Conservation (phyloP, 1,139 yeast genomes). For the Blastobotrys malaysiensis region DNA sequence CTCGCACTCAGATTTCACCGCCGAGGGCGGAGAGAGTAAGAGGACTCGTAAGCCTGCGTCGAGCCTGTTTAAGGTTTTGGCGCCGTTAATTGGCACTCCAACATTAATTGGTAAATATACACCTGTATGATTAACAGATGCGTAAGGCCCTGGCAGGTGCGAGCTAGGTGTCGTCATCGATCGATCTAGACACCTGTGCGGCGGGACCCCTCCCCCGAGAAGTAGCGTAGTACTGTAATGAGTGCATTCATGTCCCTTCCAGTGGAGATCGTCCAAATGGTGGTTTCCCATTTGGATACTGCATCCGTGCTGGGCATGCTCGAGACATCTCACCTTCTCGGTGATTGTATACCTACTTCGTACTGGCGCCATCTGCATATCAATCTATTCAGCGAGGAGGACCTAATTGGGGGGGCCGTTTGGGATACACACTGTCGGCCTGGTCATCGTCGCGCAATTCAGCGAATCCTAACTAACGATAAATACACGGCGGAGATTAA, state of each 20-base stretch:
- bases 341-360: slow-evolving; percentile 1
- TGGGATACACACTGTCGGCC: slow-evolving; percentile 8
- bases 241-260: slow-evolving; percentile 4
- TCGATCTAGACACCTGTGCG: neutral
- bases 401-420: neutral
- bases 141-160: neutral
- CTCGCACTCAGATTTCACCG: too few species aligned
- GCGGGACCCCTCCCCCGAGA: neutral
- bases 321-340: slow-evolving; percentile 4
- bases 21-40: too few species aligned
- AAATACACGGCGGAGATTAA: neutral
- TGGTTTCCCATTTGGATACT: slow-evolving; percentile 3
- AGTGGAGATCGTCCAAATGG: slow-evolving; percentile 5
- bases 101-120: neutral
- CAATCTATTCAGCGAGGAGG: slow-evolving; percentile 4
- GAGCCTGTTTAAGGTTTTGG: neutral
- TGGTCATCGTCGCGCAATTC: slow-evolving; percentile 2
- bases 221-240: too few species aligned
- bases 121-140: neutral
- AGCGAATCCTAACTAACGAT: slow-evolving; percentile 1
- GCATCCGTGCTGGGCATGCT: slow-evolving; percentile 3
- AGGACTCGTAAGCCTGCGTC: neutral
- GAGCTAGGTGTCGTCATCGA: neutral
- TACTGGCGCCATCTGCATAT: slow-evolving; percentile 7
- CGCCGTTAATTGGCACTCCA: neutral